Evolutionary conservation across 1,284 basidiomycete species (phyloP).

Genomic region (Melampsora occidentalis): DNA sequence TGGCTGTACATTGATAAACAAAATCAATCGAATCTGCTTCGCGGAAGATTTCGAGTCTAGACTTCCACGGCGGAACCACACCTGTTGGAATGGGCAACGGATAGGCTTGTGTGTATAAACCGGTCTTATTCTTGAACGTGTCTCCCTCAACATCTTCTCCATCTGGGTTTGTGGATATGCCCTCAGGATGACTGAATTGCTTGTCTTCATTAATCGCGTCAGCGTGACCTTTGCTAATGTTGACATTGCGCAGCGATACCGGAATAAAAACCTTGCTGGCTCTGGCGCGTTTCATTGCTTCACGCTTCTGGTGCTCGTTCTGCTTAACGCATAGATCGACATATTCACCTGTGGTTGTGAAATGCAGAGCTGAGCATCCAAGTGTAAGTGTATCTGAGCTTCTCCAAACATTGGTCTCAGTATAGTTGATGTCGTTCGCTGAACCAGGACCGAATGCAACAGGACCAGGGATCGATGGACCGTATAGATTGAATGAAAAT

Average conservation of each 20-base stretch:
- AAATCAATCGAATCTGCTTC: slow-evolving; percentile 37
- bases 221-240: slow-evolving; percentile 31
- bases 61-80: slow-evolving; percentile 19
- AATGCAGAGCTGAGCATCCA: slow-evolving; percentile 37
- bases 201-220: slow-evolving; percentile 19
- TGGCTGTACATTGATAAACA: slow-evolving; percentile 32
- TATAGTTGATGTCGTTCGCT: background rate
- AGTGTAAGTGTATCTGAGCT: slow-evolving; percentile 16
- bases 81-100: slow-evolving; percentile 29
- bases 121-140: background rate
- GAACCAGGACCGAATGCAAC: slow-evolving; percentile 2
- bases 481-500: slow-evolving; percentile 33
- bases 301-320: slow-evolving; percentile 21
- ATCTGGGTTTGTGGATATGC: background rate
- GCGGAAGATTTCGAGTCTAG: slow-evolving; percentile 36
- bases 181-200: slow-evolving; percentile 19
- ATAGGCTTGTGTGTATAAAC: slow-evolving; percentile 29
- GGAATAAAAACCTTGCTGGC: slow-evolving; percentile 32
- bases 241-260: slow-evolving; percentile 4
- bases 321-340: slow-evolving; percentile 36
- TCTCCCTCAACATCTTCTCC: slow-evolving; percentile 7
- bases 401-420: slow-evolving; percentile 13
- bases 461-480: slow-evolving; percentile 13
- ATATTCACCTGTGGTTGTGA: slow-evolving; percentile 35
- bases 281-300: slow-evolving; percentile 25